A percentile compares a stretch with the other conserved stretches of the same genome.
Evolutionary conservation across 257 asterid genomes (phyloP).

Genomic region (Gentiana dahurica): DNA sequence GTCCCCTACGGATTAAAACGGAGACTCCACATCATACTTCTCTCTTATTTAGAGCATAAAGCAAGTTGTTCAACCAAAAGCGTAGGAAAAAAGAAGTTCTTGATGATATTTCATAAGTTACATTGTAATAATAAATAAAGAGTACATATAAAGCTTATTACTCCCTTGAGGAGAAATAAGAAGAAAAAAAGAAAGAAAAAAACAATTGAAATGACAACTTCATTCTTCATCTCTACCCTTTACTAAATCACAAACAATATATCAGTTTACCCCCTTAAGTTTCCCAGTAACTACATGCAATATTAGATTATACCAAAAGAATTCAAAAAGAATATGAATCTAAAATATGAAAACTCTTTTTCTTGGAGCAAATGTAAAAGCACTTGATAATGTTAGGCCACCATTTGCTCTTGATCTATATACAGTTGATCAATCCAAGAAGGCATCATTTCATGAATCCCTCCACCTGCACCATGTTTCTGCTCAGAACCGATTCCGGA

Average conservation of each 20-base stretch:
- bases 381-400: slow-evolving; percentile 33
- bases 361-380: slow-evolving; percentile 3
- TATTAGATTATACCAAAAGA: neutral
- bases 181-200: neutral
- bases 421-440: slow-evolving; percentile 83
- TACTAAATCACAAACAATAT: neutral
- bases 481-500: slow-evolving; percentile 23
- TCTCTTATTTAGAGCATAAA: too few relatives aligned
- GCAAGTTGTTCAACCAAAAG: too few relatives aligned
- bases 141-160: too few relatives aligned
- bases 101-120: too few relatives aligned
- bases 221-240: too few relatives aligned
- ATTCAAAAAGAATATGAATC: slow-evolving; percentile 3
- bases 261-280: slow-evolving; percentile 5
- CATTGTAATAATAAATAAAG: too few relatives aligned
- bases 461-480: slow-evolving; percentile 12
- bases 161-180: neutral
- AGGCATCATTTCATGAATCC: slow-evolving; percentile 29
- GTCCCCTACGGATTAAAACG: too few relatives aligned
- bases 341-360: slow-evolving; percentile 19
- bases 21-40: too few relatives aligned
- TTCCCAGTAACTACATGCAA: slow-evolving; percentile 1
- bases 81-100: too few relatives aligned
- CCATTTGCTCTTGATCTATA: slow-evolving; percentile 80
- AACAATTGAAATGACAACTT: neutral